Conservation (phyloP, 345 rosid species). For the Eucalyptus marginata region DNA sequence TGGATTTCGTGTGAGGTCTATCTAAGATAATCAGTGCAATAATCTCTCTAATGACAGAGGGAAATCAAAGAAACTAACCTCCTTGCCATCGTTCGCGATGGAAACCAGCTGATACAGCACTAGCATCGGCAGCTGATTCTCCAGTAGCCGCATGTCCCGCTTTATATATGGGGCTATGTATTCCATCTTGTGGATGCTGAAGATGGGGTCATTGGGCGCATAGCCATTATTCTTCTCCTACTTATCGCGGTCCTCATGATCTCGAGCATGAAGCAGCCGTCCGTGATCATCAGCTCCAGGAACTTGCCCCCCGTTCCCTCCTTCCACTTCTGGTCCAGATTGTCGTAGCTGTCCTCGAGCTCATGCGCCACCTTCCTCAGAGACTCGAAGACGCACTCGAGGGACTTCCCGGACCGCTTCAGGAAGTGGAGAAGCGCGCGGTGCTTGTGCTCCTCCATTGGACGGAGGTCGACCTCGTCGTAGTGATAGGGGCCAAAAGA, state of each 20-base stretch:
- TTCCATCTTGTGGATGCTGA: constrained; percentile 24
- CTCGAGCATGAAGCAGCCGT: constrained; percentile 49
- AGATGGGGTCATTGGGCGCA: constrained; percentile 23
- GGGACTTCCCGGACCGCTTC: not conserved
- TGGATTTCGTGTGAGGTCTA: not conserved
- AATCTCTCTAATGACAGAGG: not conserved
- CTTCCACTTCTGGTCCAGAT: not conserved
- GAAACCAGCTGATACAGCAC: not conserved
- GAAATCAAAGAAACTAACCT: not conserved
- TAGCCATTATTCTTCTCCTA: constrained; percentile 3
- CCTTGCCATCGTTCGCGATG: constrained; percentile 5
- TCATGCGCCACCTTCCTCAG: not conserved
- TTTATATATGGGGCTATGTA: constrained; percentile 10
- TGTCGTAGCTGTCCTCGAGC: not conserved
- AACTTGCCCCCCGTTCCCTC: not conserved
- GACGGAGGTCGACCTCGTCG: not conserved
- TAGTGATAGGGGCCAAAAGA: constrained; percentile 31
- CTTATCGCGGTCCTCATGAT: not conserved
- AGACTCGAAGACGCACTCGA: not conserved
- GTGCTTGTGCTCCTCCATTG: constrained; percentile 3
- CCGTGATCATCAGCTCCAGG: constrained; percentile 31
- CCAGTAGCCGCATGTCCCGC: not conserved
- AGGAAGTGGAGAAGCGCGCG: not conserved
- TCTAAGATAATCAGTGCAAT: not conserved
- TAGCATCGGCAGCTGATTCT: not conserved